Base-by-base conservation (phyloP, 208 protist species). In the Leptomonas pyrrhocoris region DNA sequence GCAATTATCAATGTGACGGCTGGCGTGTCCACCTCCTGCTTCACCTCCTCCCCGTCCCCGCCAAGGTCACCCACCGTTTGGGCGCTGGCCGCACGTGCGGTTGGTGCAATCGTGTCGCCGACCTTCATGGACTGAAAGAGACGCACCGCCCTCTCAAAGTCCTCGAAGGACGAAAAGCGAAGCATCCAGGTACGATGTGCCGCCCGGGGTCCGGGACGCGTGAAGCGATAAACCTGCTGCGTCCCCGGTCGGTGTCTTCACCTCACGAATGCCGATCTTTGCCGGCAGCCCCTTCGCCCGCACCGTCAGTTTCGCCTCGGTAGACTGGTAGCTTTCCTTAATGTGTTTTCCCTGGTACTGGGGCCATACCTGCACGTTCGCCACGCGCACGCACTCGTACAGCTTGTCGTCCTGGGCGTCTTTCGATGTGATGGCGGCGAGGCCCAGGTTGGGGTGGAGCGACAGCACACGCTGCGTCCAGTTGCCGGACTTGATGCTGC, bases 381-480 rank as follows among this genome's bases (percentile, higher is more conserved):
- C 19, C 1, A 72, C 64, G 43, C 66, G 66, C 46, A 77, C 45
- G 36, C 49, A 40, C 27, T 72, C 57, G 42, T 62, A 28, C 16
- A 58, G 34, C n/a, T 7, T 36, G 50, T 62, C 59, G 6, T 60
- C 40, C 21, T 67, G 2, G 2, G 34, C 38, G 72, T 56, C 58
- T 16, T 64, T 49, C 9, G 25, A 16, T 19, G 55, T 77, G 49
- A 77, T 62, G 23, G 43, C 31, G 8, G 58, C 64, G 31, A 65
- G 36, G 9, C 55, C 63, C 2, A 65, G 18, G 4, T 6, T 16
- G 12, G 58, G 18, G 57, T 77, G 55, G 13, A 77, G 1, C 0
- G 71, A 65, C 7, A 77, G 56, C 13, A 77, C 62, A 3, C 62
- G 46, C 54, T 48, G 3, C 13, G 70, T 63, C 70, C 70, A 75